Percentiles rank a stretch among this genome's conserved stretches.
These are phyloP conservation scores for Phascolomyces articulosus DNA, from an alignment of 371 early-diverging fungal genomes.

Conservation along the genomic window DNA sequence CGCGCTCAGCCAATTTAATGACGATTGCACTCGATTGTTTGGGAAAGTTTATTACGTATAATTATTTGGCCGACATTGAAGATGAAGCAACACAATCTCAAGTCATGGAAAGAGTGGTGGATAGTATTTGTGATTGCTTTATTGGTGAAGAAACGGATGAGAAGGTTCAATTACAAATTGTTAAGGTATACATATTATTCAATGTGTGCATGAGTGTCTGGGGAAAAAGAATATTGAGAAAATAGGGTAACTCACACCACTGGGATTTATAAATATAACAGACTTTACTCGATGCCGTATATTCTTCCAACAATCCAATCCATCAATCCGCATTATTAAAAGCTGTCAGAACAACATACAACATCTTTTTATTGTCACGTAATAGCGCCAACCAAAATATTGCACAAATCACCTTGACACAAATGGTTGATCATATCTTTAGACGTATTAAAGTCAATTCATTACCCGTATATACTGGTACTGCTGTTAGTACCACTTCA, in stretches of 20 bases:
- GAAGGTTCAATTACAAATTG: constrained; percentile 74
- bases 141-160: constrained; percentile 79
- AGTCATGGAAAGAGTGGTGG: constrained; percentile 60
- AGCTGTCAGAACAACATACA: constrained; percentile 79
- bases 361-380: constrained; percentile 72
- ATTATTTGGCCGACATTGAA: constrained; percentile 62
- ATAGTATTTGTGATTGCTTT: constrained; percentile 61
- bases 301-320: constrained; percentile 66
- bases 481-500: constrained; percentile 12
- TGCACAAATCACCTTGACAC: constrained; percentile 86
- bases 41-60: constrained; percentile 77
- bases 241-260: constrained; percentile 12
- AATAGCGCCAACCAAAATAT: constrained; percentile 81
- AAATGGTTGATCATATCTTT: constrained; percentile 90
- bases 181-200: constrained; percentile 64
- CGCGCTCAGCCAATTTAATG: constrained; percentile 56
- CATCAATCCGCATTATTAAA: constrained; percentile 81
- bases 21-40: constrained; percentile 70
- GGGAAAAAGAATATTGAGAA: constrained; percentile 12
- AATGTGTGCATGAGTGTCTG: too few relatives aligned
- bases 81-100: constrained; percentile 44
- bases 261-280: constrained; percentile 22
- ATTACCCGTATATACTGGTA: constrained; percentile 1
- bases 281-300: constrained; percentile 85
- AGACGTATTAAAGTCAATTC: constrained; percentile 53